phyloP scores from a whole-genome alignment of 768 basidiomycete genomes.

The Mycena venus region DNA sequence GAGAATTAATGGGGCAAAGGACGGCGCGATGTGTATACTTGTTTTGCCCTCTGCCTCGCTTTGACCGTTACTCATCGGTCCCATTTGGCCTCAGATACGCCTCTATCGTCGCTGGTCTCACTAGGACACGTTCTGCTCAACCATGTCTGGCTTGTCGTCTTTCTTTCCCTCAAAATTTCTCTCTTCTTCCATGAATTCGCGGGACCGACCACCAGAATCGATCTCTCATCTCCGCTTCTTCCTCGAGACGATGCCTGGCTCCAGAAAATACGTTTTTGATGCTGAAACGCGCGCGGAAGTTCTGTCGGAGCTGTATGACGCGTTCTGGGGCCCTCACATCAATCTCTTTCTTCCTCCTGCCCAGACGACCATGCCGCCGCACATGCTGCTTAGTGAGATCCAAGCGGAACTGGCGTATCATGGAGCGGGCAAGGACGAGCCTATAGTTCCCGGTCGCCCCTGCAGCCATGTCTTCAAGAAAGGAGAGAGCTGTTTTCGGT shows the following conservation, averaged over 20 bases:
- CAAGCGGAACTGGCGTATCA: conserved; percentile 70
- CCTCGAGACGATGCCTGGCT: conserved; percentile 85
- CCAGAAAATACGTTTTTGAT: conserved; percentile 83
- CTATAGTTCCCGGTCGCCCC: conserved; percentile 74
- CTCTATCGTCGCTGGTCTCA: neutral
- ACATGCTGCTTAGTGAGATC: conserved; percentile 76
- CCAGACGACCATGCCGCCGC: conserved; percentile 71
- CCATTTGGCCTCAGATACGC: neutral
- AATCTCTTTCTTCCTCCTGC: conserved; percentile 80
- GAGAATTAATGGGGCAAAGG: too few relatives aligned
- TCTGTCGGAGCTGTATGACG: conserved; percentile 83
- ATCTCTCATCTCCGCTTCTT: conserved; percentile 81
- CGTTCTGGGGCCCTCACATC: conserved; percentile 85
- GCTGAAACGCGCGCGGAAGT: conserved; percentile 83
- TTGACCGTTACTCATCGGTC: neutral
- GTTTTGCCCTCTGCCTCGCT: too few relatives aligned
- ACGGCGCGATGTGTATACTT: too few relatives aligned
- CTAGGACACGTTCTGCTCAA: neutral
- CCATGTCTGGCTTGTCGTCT: conserved; percentile 41
- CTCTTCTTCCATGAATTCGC: conserved; percentile 56
- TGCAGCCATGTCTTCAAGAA: conserved; percentile 92
- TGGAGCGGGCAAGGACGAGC: conserved; percentile 72
- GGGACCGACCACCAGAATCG: conserved; percentile 71
- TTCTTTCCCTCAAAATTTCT: conserved; percentile 65
- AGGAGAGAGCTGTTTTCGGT: conserved; percentile 93